A percentile compares a stretch with the other conserved stretches of the same genome.
Conservation (phyloP, 352 stramenopile genomes). For the Pythium grandisporangium region DNA sequence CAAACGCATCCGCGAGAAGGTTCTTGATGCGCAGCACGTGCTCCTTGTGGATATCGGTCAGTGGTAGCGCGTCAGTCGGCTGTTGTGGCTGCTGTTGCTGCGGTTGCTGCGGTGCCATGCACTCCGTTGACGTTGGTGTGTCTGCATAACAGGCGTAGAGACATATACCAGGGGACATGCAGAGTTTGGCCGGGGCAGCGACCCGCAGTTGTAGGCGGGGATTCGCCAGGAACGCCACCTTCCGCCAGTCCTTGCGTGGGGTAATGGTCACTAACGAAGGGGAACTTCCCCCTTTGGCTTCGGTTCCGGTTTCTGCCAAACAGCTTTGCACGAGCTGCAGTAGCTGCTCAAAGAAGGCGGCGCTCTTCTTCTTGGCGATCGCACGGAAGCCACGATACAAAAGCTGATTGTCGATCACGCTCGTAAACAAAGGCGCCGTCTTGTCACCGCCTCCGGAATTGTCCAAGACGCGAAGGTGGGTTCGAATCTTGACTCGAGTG, state of each 20-base stretch:
- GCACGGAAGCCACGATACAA: slow-evolving; percentile 36
- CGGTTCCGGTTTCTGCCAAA: neutral
- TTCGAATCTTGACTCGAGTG: too few species aligned
- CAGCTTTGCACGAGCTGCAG: slow-evolving; percentile 10
- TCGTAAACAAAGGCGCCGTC: too few species aligned
- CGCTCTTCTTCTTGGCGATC: slow-evolving; percentile 24
- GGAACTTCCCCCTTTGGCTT: neutral
- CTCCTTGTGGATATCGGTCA: too few species aligned
- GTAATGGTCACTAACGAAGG: slow-evolving; percentile 30
- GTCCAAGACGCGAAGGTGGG: too few species aligned
- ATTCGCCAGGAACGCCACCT: slow-evolving; percentile 44
- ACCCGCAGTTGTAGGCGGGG: slow-evolving; percentile 2
- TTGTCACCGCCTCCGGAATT: too few species aligned
- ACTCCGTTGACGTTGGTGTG: neutral
- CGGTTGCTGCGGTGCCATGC: too few species aligned
- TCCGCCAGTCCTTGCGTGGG: slow-evolving; percentile 55
- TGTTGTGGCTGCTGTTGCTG: slow-evolving; percentile 3
- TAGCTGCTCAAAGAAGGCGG: slow-evolving; percentile 29
- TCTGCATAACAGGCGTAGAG: slow-evolving; percentile 6
- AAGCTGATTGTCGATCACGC: slow-evolving; percentile 36
- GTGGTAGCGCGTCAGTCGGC: slow-evolving; percentile 6
- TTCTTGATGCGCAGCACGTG: too few species aligned
- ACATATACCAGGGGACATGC: slow-evolving; percentile 3
- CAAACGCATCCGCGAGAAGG: too few species aligned
- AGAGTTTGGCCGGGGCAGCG: too few species aligned